Evolutionary conservation across 305 asterid genomes (phyloP), one percentile per base, ranked within the genome.

Genomic region (Plantago coronopus): DNA sequence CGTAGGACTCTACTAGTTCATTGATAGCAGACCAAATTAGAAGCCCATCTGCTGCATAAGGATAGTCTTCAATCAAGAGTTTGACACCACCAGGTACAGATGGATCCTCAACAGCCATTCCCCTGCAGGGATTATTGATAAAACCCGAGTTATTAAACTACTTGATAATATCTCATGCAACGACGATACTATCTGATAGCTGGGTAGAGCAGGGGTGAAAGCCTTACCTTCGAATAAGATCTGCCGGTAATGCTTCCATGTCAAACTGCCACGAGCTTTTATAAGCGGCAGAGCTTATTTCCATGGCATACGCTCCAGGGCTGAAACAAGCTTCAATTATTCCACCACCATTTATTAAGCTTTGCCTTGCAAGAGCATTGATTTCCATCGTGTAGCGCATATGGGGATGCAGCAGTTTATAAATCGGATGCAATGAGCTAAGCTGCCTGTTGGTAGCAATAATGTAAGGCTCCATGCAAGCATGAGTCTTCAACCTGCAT

Each of bases 31-130:
- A 67, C 93, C 93, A 88, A 65, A 88, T 74, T 51, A 88, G 95
- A 59, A 88, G 85, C n/a, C 83, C 95, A 58, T 88, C 96, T 31
- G 95, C 89, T 61, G 95, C 96, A 17, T 85, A 85, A n/a, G 96
- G 95, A 57, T 83, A 88, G 73, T 88, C 95, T 69, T 88, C 90
- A 8, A 85, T 88, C 73, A 85, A 74, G 4, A 83, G 93, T 60
- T 76, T 80, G 61, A 88, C 74, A 1, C 95, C 90, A 40, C 95
- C 69, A 0, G 88, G 95, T 66, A 47, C 75, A 0, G 93, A 72
- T 43, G 95, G 87, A 79, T 88, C 96, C 76, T 88, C 85, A 9
- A 79, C 85, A 18, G 90, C 95, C 88, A 85, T 71, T 29, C 93
- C 96, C 84, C 95, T 88, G 67, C 54, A 65, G 58, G 59, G 57